Base-by-base conservation (phyloP, 768 basidiomycete species). In the Xerocomellus intermedius region DNA sequence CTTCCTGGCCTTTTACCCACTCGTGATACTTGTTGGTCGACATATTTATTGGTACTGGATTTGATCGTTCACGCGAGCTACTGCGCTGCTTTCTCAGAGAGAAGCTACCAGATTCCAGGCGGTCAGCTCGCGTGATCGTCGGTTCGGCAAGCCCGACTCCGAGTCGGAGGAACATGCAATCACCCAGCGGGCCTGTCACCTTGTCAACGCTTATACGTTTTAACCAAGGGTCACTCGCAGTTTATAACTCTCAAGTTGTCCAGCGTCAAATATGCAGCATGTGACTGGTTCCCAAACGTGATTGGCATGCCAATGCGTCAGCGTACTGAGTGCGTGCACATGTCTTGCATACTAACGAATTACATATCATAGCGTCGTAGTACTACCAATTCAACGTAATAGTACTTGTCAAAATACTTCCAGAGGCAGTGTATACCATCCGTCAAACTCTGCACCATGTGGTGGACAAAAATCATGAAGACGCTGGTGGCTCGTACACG, bases 41-140 rank as follows among this genome's bases (percentile, higher is more conserved):
- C 49, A 32, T 22, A 2, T 35, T 17, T 14, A 2, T 17, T 19
- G 28, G 43, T 21, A 21, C 21, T 32, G 12, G 44, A 28, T 26
- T n/a, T n/a, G 39, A 55, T 38, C 8, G 22, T 19, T 33, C 51
- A 45, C 42, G 53, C 43, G 37, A 46, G 30, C 43, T 8, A 37
- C 24, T n/a, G 42, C 14, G 16, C 17, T 26, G 16, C 26, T 32
- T 26, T 17, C 19, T 24, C 10, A 35, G 4, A 13, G 43, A 28
- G 43, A 46, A 46, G 16, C 49, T 16, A 7, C 5, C 2, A n/a
- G 26, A 28, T 37, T 22, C n/a, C 50, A 55, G 7, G 52, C 28
- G 9, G 13, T 45, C 14, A 21, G n/a, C 42, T 58, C 50, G 60
- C 50, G 46, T 58, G 60, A 57, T 30, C 50, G 28, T 37, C 24